Evolutionary conservation across 495 filamentous ascomycete genomes (phyloP).

Genomic region (Immersiella caudata): DNA sequence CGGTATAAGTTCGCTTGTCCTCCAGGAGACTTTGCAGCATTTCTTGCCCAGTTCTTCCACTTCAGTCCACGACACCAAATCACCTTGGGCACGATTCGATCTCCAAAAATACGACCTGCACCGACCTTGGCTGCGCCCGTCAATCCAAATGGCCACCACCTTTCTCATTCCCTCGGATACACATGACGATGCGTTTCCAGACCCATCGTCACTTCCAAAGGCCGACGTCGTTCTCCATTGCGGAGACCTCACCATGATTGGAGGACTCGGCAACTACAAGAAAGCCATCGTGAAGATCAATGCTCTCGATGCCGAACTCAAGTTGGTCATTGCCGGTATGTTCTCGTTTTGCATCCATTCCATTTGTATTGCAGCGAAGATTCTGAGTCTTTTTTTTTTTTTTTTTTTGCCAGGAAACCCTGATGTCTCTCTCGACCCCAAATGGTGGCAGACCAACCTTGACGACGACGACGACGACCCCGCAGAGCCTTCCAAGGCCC

Average conservation of each 20-base stretch:
- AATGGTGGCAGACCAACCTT: conserved; percentile 34
- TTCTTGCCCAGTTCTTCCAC: too few relatives aligned
- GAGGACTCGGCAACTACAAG: conserved; percentile 54
- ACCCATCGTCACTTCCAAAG: conserved; percentile 39
- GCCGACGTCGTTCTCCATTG: conserved; percentile 64
- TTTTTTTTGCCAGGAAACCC: conserved; percentile 48
- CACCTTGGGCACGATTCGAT: too few relatives aligned
- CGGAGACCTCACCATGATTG: conserved; percentile 65
- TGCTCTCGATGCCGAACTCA: conserved; percentile 57
- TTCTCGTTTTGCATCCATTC: background rate
- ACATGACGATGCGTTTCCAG: conserved; percentile 27
- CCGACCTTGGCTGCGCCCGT: too few relatives aligned
- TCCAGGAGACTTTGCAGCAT: too few relatives aligned
- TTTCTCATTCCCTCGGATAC: conserved; percentile 24
- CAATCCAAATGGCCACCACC: background rate
- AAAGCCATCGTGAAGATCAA: conserved; percentile 51
- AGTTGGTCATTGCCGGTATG: conserved; percentile 65
- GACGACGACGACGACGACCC: conserved; percentile 16
- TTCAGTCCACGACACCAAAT: too few relatives aligned
- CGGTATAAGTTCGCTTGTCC: too few relatives aligned
- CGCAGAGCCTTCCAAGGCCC: conserved; percentile 24
- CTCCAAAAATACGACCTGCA: too few relatives aligned
- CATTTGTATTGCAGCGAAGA: too few relatives aligned
- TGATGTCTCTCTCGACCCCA: conserved; percentile 63
- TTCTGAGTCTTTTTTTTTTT: too few relatives aligned